Evolutionary conservation across 2,329 filamentous ascomycete species (phyloP).

Genomic region (Diaporthe citri): DNA sequence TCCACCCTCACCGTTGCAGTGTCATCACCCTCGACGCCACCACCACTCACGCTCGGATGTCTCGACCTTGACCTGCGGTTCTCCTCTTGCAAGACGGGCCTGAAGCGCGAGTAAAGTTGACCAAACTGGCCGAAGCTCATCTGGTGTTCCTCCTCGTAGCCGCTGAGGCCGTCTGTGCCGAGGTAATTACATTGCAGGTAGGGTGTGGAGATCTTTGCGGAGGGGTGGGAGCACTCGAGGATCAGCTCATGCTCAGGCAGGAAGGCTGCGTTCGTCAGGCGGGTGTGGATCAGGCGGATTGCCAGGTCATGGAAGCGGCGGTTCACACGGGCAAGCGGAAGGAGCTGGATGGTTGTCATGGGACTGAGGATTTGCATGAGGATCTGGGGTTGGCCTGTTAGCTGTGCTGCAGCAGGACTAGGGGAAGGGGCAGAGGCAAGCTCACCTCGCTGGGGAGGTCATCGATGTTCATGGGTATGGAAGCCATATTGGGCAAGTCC

Average conservation of each 20-base stretch:
- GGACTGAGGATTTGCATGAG: slow-evolving; percentile 48
- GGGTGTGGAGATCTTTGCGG: slow-evolving; percentile 75
- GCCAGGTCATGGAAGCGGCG: slow-evolving; percentile 49
- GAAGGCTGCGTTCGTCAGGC: slow-evolving; percentile 60
- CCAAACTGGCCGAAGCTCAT: slow-evolving; percentile 57
- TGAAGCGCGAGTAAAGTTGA: slow-evolving; percentile 77
- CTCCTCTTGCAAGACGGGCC: slow-evolving; percentile 70
- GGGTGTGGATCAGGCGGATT: slow-evolving; percentile 47
- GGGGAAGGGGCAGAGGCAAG: background rate
- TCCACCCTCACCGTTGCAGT: slow-evolving; percentile 70
- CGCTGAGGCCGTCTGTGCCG: slow-evolving; percentile 71
- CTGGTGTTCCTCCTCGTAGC: slow-evolving; percentile 48
- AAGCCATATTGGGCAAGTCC: slow-evolving; percentile 37
- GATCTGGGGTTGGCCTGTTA: slow-evolving; percentile 44
- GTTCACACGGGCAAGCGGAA: slow-evolving; percentile 46
- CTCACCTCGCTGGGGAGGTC: slow-evolving; percentile 41
- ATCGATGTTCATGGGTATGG: slow-evolving; percentile 34
- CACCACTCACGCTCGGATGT: slow-evolving; percentile 48
- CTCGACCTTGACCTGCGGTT: slow-evolving; percentile 55
- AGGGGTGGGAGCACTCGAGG: slow-evolving; percentile 84
- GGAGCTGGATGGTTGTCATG: slow-evolving; percentile 46
- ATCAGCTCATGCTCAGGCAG: slow-evolving; percentile 75
- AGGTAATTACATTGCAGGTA: slow-evolving; percentile 76
- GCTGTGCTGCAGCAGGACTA: background rate
- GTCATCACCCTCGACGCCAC: slow-evolving; percentile 49